Base-by-base conservation (phyloP, 176 grass and related monocot species). In the Zoysia japonica region DNA sequence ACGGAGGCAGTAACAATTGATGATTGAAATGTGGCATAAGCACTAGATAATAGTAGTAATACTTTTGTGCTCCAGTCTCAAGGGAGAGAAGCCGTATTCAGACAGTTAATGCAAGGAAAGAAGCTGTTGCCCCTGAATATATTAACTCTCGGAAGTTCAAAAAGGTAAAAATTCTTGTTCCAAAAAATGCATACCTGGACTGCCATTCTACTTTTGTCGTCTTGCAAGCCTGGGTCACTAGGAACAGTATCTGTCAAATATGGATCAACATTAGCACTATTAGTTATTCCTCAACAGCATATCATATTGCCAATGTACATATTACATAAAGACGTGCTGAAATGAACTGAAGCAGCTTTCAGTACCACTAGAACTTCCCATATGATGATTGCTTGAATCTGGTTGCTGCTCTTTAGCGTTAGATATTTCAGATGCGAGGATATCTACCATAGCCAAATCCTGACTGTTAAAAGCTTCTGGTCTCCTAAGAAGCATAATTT, bases 121-220 rank as follows among this genome's bases (percentile, higher is more conserved):
- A 55, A 73, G 53, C 5, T 70, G 41, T 48, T 85, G 36, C 42
- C 42, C 11, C 76, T 53, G 5, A 61, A 70, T 1, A 20, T 61
- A 53, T 50, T 50, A 19, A 48, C 61, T 72, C 49, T 7, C 54
- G 68, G 20, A 68, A 46, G 52, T 71, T 74, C 39, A 61, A 9
- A 54, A 28, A 65, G 10, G 10, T 51, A 20, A 15, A 47, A 66
- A 1, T 20, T 72, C 44, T 16, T 59, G 43, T 11, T 56, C 48
- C 38, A 46, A 13, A 70, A 69, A 84, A 75, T 57, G 71, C 81
- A 88, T 76, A 88, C 87, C 87, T 88, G 55, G 59, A 19, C 71
- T 36, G 81, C 41, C 50, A 36, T 71, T 80, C 42, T 57, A 51
- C 56, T 44, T 76, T 65, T 65, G 12, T 42, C 35, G 54, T 47